phyloP scores from a whole-genome alignment of 2,329 filamentous ascomycete genomes.

The Trichoderma sp. region DNA sequence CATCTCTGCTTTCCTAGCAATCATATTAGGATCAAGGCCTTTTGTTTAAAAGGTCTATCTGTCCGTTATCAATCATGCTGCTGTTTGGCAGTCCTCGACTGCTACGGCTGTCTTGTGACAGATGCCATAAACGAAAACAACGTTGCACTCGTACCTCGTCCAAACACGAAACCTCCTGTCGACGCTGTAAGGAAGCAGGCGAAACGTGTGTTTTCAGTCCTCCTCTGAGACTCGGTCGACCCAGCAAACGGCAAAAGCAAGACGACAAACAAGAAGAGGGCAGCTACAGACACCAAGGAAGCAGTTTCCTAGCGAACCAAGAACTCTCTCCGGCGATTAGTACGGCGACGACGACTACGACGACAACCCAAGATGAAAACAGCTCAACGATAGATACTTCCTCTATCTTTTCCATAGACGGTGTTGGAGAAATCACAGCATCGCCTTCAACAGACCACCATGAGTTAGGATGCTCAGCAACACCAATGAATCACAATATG shows the following conservation, averaged over 20 bases:
- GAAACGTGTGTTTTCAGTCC: not conserved
- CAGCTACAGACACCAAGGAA: not conserved
- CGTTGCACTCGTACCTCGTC: not conserved
- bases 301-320: not conserved
- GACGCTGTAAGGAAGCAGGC: not conserved
- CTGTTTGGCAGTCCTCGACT: not conserved
- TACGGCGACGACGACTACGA: not conserved
- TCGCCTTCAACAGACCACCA: not conserved
- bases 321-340: not conserved
- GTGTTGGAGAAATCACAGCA: not conserved
- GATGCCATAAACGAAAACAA: constrained; percentile 4
- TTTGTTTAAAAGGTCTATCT: too few relatives aligned
- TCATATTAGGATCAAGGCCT: too few relatives aligned
- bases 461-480: not conserved
- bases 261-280: not conserved
- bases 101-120: not conserved
- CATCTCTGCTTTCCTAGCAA: too few relatives aligned
- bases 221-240: not conserved
- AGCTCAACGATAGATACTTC: not conserved
- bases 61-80: not conserved
- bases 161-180: not conserved
- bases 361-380: not conserved
- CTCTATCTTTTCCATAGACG: not conserved
- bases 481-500: not conserved
- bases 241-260: not conserved